These are phyloP conservation scores for Daldinia grandis DNA, from an alignment of 495 filamentous ascomycete genomes.

Conservation along the genomic window DNA sequence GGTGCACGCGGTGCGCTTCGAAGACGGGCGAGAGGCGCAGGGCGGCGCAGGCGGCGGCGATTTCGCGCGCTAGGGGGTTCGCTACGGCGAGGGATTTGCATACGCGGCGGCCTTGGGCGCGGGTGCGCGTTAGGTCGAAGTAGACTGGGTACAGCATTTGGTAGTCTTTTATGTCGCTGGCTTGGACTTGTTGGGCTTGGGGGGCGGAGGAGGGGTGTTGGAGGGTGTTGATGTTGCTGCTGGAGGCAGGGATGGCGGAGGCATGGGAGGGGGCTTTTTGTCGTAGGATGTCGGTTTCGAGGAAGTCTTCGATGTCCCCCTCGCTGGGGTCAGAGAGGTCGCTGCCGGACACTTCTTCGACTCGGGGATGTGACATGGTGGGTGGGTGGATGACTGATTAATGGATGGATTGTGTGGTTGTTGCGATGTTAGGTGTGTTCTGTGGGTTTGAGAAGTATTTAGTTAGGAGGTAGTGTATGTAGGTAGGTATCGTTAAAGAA, in stretches of 20 bases:
- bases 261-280: slow-evolving; percentile 33
- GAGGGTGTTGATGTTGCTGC: neutral
- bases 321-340: slow-evolving; percentile 80
- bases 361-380: slow-evolving; percentile 82
- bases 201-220: slow-evolving; percentile 39
- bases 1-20: slow-evolving; percentile 91
- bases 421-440: neutral
- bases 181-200: slow-evolving; percentile 49
- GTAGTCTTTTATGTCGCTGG: slow-evolving; percentile 65
- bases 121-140: slow-evolving; percentile 80
- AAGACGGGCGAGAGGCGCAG: slow-evolving; percentile 80
- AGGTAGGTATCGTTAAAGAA: too few species aligned
- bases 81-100: slow-evolving; percentile 71
- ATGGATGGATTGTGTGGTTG: slow-evolving; percentile 8
- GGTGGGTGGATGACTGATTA: neutral
- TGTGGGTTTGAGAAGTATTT: neutral
- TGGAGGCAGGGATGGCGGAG: slow-evolving; percentile 37
- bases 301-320: slow-evolving; percentile 67
- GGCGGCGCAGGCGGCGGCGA: slow-evolving; percentile 80
- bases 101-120: slow-evolving; percentile 82
- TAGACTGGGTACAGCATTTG: slow-evolving; percentile 95
- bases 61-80: slow-evolving; percentile 89
- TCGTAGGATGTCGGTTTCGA: slow-evolving; percentile 56
- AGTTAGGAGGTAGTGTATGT: too few species aligned
- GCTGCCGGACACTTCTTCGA: slow-evolving; percentile 88